Base-by-base conservation (phyloP, 1,284 basidiomycete species). In the Earliella scabrosa region DNA sequence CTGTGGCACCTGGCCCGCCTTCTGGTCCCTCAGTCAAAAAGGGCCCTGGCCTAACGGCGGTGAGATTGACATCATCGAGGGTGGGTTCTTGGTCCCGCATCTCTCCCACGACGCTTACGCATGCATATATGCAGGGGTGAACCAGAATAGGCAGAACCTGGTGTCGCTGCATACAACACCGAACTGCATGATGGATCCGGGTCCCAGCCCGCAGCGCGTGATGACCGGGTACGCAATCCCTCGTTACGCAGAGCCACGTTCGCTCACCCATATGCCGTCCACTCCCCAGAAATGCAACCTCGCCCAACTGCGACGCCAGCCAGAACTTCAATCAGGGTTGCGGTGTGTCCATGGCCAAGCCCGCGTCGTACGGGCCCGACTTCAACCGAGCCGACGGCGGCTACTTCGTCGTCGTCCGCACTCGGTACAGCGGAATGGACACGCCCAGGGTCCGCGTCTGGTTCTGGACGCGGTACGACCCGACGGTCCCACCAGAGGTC, bases 1-100 rank as follows among this genome's bases (percentile, higher is more conserved):
- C 2, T 84, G 82, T 53, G 71, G 66, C 6, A 82, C 81, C 13
- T 88, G 86, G 87, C 86, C 86, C 7, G 86, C 86, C 10, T 87
- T 81, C 64, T 89, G 87, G 86, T 83, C 84, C 26, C 63, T 82
- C 31, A 84, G 81, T 41, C 60, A 75, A 45, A 61, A 66, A 29
- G 77, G 80, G 0, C 80, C 77, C 8, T 85, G 83, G 83, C 83
- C 83, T 0, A 35, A 70, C 2, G 82, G 82, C 20, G 82, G 82
- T 6, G 76, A 78, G 58, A 72, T 78, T 20, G 82, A 85, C 61
- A 79, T 83, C 55, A 75, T 83, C 14, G 81, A 82, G 70, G 79
- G 80, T 75, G 45, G n/a, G 40, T 13, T 5, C 1, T 23, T 18
- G 1, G 10, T 23, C 4, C 1, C 8, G 20, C 16, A 13, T 16